Percentiles rank a stretch among this genome's conserved stretches.
Conservation (phyloP, 768 basidiomycete genomes). For the Hygrophorus russula region DNA sequence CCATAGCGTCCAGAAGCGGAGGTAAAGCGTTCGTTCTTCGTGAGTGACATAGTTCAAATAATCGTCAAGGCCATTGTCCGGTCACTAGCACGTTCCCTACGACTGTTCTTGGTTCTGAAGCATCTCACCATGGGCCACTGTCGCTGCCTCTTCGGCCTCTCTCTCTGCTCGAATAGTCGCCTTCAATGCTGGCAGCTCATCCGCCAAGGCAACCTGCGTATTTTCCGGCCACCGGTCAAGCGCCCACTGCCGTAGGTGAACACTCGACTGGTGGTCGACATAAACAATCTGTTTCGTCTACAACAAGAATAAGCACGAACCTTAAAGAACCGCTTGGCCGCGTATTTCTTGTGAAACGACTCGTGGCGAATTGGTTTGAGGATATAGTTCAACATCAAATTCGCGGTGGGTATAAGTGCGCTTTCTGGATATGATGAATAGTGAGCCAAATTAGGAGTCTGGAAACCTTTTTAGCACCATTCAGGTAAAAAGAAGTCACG, state of each 20-base stretch:
- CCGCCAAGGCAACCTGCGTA: conserved; percentile 42
- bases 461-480: conserved; percentile 2
- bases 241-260: conserved; percentile 82
- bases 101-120: no score
- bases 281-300: neutral
- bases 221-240: conserved; percentile 61
- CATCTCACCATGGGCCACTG: conserved; percentile 4
- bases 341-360: conserved; percentile 91
- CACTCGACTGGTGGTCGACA: conserved; percentile 46
- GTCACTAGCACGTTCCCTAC: no score
- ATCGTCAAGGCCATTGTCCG: no score
- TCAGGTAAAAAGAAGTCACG: neutral
- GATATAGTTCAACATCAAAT: conserved; percentile 88
- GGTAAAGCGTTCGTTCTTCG: neutral
- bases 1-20: neutral
- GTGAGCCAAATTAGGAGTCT: conserved; percentile 82
- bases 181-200: conserved; percentile 51
- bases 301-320: conserved; percentile 25
- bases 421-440: conserved; percentile 90
- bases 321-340: conserved; percentile 82
- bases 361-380: conserved; percentile 71
- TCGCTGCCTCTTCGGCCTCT: conserved; percentile 12
- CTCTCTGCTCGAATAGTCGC: conserved; percentile 35
- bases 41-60: neutral
- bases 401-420: conserved; percentile 77